phyloP scores from a whole-genome alignment of 2,329 filamentous ascomycete genomes.

The Aspergillus melleus region DNA sequence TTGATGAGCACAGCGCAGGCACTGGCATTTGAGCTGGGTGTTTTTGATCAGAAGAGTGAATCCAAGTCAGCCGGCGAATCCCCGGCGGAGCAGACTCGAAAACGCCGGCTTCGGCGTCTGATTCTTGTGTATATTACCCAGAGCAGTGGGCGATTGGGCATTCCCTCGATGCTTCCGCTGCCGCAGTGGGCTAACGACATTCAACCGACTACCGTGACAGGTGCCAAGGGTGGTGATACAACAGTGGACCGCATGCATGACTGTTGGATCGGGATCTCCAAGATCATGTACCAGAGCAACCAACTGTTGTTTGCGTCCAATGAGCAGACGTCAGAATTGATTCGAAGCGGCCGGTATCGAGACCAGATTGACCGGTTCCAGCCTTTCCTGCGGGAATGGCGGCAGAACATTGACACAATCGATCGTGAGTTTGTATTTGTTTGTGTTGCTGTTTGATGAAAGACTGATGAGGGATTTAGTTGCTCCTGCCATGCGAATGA shows the following conservation, averaged over 20 bases:
- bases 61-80: conserved; percentile 56
- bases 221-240: conserved; percentile 31
- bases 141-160: conserved; percentile 85
- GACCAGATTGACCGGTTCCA: conserved; percentile 78
- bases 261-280: conserved; percentile 92
- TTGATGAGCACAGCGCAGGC: conserved; percentile 87
- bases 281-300: conserved; percentile 88
- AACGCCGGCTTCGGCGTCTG: conserved; percentile 80
- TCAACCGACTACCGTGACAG: conserved; percentile 30
- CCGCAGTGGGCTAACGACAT: conserved; percentile 44
- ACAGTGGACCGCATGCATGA: conserved; percentile 64
- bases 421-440: conserved; percentile 42
- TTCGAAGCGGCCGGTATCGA: conserved; percentile 81
- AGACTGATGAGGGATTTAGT: conserved; percentile 38
- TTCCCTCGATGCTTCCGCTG: conserved; percentile 86
- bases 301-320: conserved; percentile 83
- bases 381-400: conserved; percentile 76
- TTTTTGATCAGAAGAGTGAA: conserved; percentile 88
- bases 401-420: conserved; percentile 76
- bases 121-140: conserved; percentile 91
- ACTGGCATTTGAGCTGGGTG: conserved; percentile 87
- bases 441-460: background rate
- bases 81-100: conserved; percentile 66
- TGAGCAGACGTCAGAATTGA: conserved; percentile 83
- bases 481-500: conserved; percentile 63